These are phyloP conservation scores for Daldinia loculata DNA, from an alignment of 495 filamentous ascomycete species.

Conservation along the genomic window DNA sequence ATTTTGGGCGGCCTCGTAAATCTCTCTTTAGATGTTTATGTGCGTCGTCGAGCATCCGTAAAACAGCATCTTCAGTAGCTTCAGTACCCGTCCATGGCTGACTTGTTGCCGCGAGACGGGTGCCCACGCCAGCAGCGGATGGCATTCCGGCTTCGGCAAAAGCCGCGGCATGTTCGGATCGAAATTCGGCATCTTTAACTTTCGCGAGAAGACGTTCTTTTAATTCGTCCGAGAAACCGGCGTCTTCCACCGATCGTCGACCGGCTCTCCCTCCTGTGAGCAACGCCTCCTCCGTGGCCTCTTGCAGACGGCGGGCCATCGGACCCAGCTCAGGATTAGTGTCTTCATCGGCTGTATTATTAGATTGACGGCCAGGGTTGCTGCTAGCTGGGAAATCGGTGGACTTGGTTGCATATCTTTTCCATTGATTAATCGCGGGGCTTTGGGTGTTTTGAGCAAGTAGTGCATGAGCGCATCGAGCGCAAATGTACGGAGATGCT, in stretches of 20 bases:
- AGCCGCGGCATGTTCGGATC: slow-evolving; percentile 70
- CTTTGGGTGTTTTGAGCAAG: slow-evolving; percentile 8
- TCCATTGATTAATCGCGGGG: slow-evolving; percentile 10
- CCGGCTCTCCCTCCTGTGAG: slow-evolving; percentile 75
- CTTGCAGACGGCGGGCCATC: slow-evolving; percentile 76
- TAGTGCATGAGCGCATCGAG: slow-evolving; percentile 33
- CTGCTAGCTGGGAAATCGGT: not conserved
- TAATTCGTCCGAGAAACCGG: slow-evolving; percentile 87
- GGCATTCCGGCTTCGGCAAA: slow-evolving; percentile 74
- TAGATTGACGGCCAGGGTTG: not conserved
- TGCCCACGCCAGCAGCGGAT: slow-evolving; percentile 72
- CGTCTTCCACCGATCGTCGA: slow-evolving; percentile 78
- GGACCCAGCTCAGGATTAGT: slow-evolving; percentile 57
- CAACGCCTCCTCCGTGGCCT: slow-evolving; percentile 83
- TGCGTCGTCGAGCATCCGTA: slow-evolving; percentile 89
- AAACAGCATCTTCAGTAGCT: slow-evolving; percentile 72
- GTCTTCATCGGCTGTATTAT: slow-evolving; percentile 3
- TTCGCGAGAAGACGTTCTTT: slow-evolving; percentile 77
- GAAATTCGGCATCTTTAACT: slow-evolving; percentile 75
- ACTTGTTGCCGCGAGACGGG: slow-evolving; percentile 73
- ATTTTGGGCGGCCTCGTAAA: slow-evolving; percentile 55
- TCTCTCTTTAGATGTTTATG: slow-evolving; percentile 71
- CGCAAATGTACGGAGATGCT: slow-evolving; percentile 34
- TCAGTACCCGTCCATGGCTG: slow-evolving; percentile 84
- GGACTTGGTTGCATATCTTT: slow-evolving; percentile 29